Evolutionary conservation across 768 basidiomycete species (phyloP), one percentile per base, ranked within the genome.

Genomic region (Xerocomus brunneocitrinus): DNA sequence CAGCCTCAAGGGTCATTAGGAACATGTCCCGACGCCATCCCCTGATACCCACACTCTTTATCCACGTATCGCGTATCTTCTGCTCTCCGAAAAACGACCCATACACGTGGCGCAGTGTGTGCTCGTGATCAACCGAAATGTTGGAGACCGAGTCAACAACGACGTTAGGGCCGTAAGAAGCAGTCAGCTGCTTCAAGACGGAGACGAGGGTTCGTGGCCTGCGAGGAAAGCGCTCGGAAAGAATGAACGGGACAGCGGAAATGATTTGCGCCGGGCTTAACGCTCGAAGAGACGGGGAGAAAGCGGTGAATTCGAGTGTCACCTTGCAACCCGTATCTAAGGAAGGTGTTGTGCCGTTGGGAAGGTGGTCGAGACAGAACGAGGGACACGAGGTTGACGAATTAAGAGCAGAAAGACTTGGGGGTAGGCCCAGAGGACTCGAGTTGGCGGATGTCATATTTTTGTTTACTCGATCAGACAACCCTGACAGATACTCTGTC

Each of bases 1-100:
- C 79, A 22, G 76, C 78, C 61, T 85, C 81, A 71, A 83, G 81
- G 28, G 68, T 69, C 30, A 78, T 50, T 55, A 76, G 60, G n/a
- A 82, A 67, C 54, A 74, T 67, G 49, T 77, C 69, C 57, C 76
- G 74, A 49, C 79, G 71, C 79, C 77, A 80, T 34, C 61, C 71
- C 41, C 62, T 60, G 6, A 63, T 47, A 40, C 78, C 71, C 49
- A 70, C 61, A 19, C 47, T 54, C 22, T 53, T 50, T 35, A 55
- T 45, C 48, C 40, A 52, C 27, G 27, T 46, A 22, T 58, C 47
- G 41, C 62, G 66, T 8, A 50, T 52, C 36, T 36, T 43, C 30
- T 42, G 63, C 14, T 62, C 48, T 25, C 14, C 41, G 2, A 54
- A 58, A 13, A 58, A 36, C 4, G 49, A 55, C 10, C 50, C 31